These are phyloP conservation scores for Acmispon strigosus DNA, from an alignment of 306 rosid genomes.

Conservation along the genomic window DNA sequence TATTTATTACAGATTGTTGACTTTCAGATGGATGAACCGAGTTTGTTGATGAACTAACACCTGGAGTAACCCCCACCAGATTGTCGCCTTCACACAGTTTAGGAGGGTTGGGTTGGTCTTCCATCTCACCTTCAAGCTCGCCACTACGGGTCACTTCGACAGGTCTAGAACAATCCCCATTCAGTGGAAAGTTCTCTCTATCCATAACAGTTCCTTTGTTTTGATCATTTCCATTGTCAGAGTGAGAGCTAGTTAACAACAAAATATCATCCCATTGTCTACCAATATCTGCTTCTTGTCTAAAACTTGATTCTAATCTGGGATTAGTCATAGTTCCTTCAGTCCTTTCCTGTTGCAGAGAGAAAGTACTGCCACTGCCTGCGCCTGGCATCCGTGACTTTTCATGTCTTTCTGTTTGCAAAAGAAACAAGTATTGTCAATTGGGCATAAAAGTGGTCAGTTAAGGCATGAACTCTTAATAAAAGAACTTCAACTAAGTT, in stretches of 20 bases:
- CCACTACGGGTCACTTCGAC: not conserved
- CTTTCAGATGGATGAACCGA: constrained; percentile 6
- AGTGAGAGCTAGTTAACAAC: constrained; percentile 11
- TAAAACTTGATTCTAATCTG: constrained; percentile 21
- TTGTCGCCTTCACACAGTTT: constrained; percentile 17
- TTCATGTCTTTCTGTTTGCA: constrained; percentile 34
- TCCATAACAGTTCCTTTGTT: constrained; percentile 13
- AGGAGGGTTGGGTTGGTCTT: constrained; percentile 21
- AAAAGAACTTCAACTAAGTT: not conserved
- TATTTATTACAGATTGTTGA: constrained; percentile 14
- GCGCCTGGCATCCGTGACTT: not conserved
- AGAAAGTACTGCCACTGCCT: not conserved
- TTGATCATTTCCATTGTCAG: constrained; percentile 14
- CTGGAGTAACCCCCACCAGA: constrained; percentile 2
- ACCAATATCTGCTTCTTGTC: constrained; percentile 13
- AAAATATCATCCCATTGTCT: constrained; percentile 13
- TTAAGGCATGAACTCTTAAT: not conserved
- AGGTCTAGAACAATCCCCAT: constrained; percentile 9
- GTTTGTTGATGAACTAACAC: constrained; percentile 20
- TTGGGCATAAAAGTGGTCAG: not conserved
- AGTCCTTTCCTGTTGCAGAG: constrained; percentile 34
- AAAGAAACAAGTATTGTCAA: not conserved
- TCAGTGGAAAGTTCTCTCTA: constrained; percentile 18
- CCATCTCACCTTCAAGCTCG: constrained; percentile 18
- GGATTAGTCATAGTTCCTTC: constrained; percentile 43